Evolutionary conservation across 2,329 filamentous ascomycete genomes (phyloP).

Genomic region (Penicillium sp.): DNA sequence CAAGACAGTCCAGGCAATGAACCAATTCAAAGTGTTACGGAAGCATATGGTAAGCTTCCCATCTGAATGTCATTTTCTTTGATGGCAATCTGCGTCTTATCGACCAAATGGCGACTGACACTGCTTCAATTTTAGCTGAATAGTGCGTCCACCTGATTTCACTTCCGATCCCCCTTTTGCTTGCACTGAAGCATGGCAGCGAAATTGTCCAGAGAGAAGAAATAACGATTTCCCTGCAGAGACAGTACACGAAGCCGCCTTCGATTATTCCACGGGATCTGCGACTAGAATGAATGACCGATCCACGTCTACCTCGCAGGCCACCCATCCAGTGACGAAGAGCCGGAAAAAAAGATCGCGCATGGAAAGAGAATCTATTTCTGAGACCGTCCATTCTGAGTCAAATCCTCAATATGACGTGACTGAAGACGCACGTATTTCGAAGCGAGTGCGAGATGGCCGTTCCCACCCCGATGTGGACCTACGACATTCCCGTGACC

Average conservation of each 20-base stretch:
- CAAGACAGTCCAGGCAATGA: conserved; percentile 36
- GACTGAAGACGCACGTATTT: conserved; percentile 5
- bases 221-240: not conserved
- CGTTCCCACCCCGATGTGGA: conserved; percentile 14
- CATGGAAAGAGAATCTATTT: too few species aligned
- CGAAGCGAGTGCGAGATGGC: conserved; percentile 12
- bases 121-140: too few species aligned
- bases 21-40: conserved; percentile 32
- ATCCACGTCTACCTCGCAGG: conserved; percentile 4
- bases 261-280: conserved; percentile 3
- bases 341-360: conserved; percentile 11
- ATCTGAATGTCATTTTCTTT: too few species aligned
- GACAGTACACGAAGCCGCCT: conserved; percentile 4
- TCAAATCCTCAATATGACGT: not conserved
- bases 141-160: conserved; percentile 11
- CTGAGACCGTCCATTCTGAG: too few species aligned
- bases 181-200: not conserved
- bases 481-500: conserved; percentile 20
- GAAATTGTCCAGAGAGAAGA: too few species aligned
- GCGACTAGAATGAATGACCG: not conserved
- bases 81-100: too few species aligned
- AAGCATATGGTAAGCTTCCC: conserved; percentile 33
- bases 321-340: conserved; percentile 10
- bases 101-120: too few species aligned
- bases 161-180: not conserved